Base-by-base conservation (phyloP, 495 filamentous ascomycete genomes). In the Annulohypoxylon moriforme region DNA sequence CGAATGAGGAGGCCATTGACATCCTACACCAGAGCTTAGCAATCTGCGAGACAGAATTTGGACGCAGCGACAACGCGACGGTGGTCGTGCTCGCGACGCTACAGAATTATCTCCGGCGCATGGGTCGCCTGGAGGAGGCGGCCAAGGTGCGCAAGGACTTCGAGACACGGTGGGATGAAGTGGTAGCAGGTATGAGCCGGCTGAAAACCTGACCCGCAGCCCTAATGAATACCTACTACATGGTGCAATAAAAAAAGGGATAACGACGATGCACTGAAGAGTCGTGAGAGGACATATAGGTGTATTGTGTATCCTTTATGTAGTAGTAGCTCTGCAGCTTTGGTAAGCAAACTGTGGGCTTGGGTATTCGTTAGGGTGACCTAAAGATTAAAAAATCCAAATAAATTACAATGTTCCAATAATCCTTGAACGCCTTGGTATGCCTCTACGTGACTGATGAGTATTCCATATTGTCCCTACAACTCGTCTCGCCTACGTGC, bases 181-280 rank as follows among this genome's bases (percentile, higher is more conserved):
- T 59, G 9, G 42, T 62, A 16, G 52, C 31, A 4, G 62, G 58
- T 1, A 33, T 61, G 20, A 13, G 9, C 16, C 22, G 29, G 9
- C 10, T 27, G 18, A 38, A 62, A 1, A 38, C 31, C 22, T 72
- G 69, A 72, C 63, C 69, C 42, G 63, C 13, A 22, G 68, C 68
- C 68, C 68, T 71, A 49, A 71, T 71, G 68, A 71, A 71, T 71
- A 61, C 62, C 56, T 71, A 71, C 68, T 71, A 61, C 68, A 66
- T 71, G 68, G 62, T 71, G 68, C 34, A 71, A 71, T 65, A 22
- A 56, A 33, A 56, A 33, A 14, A 29, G 53, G 25, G 62, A 47
- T 33, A 36, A 36, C 16, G 3, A 18, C 4, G 11, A 22, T 40
- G 14, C 50, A 22, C 18, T 18, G 16, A 10, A 38, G 10, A 8